Evolutionary conservation across 495 filamentous ascomycete genomes (phyloP), one percentile per base, ranked within the genome.

Genomic region (Aspergillus olivimuriae): DNA sequence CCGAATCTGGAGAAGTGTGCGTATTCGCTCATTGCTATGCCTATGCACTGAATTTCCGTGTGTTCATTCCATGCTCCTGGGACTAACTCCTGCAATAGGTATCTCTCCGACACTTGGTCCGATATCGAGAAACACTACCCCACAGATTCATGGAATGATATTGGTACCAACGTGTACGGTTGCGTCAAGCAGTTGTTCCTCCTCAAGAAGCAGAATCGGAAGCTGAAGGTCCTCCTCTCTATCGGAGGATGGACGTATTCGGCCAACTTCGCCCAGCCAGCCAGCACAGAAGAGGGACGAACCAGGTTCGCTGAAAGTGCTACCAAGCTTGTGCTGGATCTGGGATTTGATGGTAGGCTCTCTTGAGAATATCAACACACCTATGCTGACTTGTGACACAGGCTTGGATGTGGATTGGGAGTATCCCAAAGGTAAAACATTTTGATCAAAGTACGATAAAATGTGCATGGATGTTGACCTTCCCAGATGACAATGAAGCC

Each of bases 181-280:
- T 95, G 87, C 62, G 66, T 91, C 32, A 98, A 97, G 74, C 92
- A 97, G 69, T 79, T 98, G 16, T 88, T 83, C 66, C 73, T 98
- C 19, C 80, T 91, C 26, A 98, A 98, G 75, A 84, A 84, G 57
- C 70, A 77, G 46, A 82, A 97, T 64, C 81, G 92, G 41, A 82
- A 94, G 58, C 69, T 98, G 34, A 96, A 97, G 65, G 75, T 94
- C 4, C 74, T 97, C 8, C 79, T 99, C 10, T 94, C 87, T 35
- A 92, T 99, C 50, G 92, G 92, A 46, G 92, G 92, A 21, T 97
- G 94, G 92, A 95, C 90, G 0, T 97, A 96, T 62, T 87, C 85
- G 39, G 63, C 77, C 57, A 94, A 95, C 64, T 95, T 99, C 60
- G 73, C 78, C 15, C 73, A 72, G 30, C 86, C 89, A 33, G 65